Conservation (phyloP, 805 yeast genomes). For the Yarrowia sp. region DNA sequence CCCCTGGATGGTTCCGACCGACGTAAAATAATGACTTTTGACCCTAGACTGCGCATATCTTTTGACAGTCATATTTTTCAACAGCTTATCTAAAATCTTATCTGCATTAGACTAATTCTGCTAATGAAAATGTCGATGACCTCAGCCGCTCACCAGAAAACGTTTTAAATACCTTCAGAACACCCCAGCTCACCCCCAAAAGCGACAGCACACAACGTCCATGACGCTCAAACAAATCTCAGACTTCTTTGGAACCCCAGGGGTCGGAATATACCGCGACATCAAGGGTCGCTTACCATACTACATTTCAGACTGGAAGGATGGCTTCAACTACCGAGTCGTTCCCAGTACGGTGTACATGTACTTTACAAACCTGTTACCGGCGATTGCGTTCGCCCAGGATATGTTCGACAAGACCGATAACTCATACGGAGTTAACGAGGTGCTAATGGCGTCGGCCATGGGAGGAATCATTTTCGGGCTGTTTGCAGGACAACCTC, state of each 20-base stretch:
- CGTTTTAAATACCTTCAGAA: neutral
- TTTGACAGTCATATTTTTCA: neutral
- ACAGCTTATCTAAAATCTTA: slow-evolving; percentile 18
- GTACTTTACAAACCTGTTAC: slow-evolving; percentile 84
- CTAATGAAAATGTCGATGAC: slow-evolving; percentile 13
- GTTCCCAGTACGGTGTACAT: slow-evolving; percentile 80
- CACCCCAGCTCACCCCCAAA: neutral
- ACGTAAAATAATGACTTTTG: neutral
- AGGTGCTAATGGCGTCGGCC: slow-evolving; percentile 77
- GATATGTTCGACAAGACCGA: slow-evolving; percentile 93
- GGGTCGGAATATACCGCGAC: slow-evolving; percentile 58
- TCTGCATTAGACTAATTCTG: neutral
- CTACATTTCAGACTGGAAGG: slow-evolving; percentile 75
- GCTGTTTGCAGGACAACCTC: slow-evolving; percentile 80
- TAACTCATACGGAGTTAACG: slow-evolving; percentile 87
- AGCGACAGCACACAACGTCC: neutral
- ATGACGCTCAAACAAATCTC: slow-evolving; percentile 1
- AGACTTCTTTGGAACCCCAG: slow-evolving; percentile 33
- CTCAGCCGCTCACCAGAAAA: neutral
- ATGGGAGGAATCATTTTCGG: slow-evolving; percentile 90
- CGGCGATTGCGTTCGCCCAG: slow-evolving; percentile 94
- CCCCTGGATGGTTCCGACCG: neutral
- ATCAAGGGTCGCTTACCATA: slow-evolving; percentile 56
- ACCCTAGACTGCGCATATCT: too few species aligned
- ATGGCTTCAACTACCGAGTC: slow-evolving; percentile 81